Evolutionary conservation across 1,284 basidiomycete genomes (phyloP).

Genomic region (Pyrrhoderma lamaoense): DNA sequence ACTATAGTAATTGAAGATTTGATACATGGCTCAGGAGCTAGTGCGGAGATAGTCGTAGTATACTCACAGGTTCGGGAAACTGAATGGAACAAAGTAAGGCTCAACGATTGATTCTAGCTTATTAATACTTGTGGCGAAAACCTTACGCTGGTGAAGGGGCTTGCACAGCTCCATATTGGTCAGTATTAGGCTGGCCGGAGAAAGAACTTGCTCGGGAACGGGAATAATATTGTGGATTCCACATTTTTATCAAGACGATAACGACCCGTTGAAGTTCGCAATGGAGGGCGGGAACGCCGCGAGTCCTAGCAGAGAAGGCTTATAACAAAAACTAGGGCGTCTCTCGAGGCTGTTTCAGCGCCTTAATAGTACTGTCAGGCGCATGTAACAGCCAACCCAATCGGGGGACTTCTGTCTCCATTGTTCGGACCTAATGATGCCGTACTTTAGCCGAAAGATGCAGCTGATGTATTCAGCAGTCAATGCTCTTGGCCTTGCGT

Average conservation of each 20-base stretch:
- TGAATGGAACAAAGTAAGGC: not conserved
- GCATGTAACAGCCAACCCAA: too few species aligned
- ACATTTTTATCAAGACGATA: not conserved
- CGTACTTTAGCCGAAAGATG: too few species aligned
- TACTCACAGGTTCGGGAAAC: conserved; percentile 9
- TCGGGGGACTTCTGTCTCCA: too few species aligned
- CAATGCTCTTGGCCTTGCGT: too few species aligned
- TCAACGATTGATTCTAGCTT: not conserved
- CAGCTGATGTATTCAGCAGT: too few species aligned
- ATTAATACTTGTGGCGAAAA: not conserved
- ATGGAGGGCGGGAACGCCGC: not conserved
- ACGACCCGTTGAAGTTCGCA: not conserved
- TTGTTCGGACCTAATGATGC: too few species aligned
- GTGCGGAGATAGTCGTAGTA: not conserved
- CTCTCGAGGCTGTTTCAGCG: too few species aligned
- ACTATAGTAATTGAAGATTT: not conserved
- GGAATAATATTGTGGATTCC: conserved; percentile 6
- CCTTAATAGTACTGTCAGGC: too few species aligned
- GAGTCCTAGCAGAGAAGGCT: too few species aligned
- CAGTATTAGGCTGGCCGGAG: conserved; percentile 8
- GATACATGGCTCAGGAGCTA: not conserved
- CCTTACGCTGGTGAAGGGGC: conserved; percentile 10
- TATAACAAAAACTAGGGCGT: too few species aligned
- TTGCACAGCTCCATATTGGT: not conserved
- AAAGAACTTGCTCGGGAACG: conserved; percentile 15